phyloP scores from a whole-genome alignment of 805 yeast genomes.

The Saccharomycopsis babjevae region DNA sequence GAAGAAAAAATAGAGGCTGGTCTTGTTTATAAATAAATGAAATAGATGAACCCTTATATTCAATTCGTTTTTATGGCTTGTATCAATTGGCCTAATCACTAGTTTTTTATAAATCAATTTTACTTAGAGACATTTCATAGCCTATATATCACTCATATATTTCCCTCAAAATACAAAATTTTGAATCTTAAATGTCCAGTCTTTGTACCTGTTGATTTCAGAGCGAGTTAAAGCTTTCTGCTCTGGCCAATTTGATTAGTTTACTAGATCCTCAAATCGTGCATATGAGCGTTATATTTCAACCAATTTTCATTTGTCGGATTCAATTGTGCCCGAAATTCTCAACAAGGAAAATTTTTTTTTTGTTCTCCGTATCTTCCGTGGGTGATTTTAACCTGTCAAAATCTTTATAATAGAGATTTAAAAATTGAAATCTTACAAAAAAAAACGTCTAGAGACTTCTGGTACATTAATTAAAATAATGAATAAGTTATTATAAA shows the following conservation, averaged over 20 bases:
- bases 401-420: not conserved
- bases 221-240: too few species aligned
- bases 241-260: too few species aligned
- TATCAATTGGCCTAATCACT: too few species aligned
- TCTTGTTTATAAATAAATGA: slow-evolving; percentile 23
- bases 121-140: too few species aligned
- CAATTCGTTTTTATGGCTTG: too few species aligned
- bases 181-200: too few species aligned
- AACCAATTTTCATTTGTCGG: not conserved
- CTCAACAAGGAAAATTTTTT: not conserved
- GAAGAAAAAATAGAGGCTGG: slow-evolving; percentile 71
- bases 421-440: not conserved
- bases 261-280: not conserved
- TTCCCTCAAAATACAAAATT: too few species aligned
- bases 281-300: not conserved
- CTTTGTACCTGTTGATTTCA: too few species aligned
- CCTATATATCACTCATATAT: too few species aligned
- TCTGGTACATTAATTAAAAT: not conserved
- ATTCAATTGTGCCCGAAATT: not conserved
- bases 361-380: not conserved
- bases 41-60: too few species aligned
- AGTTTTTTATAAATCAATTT: too few species aligned
- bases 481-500: not conserved
- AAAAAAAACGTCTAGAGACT: slow-evolving; percentile 1
- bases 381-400: not conserved